Conservation (phyloP, 1,139 yeast species). For the Wickerhamomyces sp. region DNA sequence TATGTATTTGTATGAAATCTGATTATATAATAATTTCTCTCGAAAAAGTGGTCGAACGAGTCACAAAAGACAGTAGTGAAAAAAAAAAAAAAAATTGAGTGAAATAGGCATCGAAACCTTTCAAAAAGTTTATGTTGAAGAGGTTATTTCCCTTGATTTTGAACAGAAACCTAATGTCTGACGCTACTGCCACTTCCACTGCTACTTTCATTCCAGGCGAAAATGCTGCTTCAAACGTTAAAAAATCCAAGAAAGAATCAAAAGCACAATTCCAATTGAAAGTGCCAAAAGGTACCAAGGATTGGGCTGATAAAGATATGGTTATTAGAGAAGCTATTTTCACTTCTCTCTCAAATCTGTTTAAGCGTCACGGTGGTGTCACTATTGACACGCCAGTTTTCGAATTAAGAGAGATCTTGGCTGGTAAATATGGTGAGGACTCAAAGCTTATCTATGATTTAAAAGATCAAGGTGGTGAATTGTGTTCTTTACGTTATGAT, state of each 20-base stretch:
- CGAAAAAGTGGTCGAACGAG: too few relatives aligned
- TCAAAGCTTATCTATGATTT: slow-evolving; percentile 91
- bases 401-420: slow-evolving; percentile 87
- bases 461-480: slow-evolving; percentile 98
- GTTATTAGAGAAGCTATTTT: slow-evolving; percentile 86
- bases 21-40: too few relatives aligned
- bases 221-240: slow-evolving; percentile 8
- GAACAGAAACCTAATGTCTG: slow-evolving; percentile 12
- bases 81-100: neutral
- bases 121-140: slow-evolving; percentile 6
- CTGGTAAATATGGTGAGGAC: slow-evolving; percentile 98
- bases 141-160: slow-evolving; percentile 4
- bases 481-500: slow-evolving; percentile 91
- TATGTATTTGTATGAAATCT: too few relatives aligned
- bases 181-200: slow-evolving; percentile 11
- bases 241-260: slow-evolving; percentile 25
- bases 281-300: slow-evolving; percentile 96
- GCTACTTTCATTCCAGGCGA: too few relatives aligned
- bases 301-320: slow-evolving; percentile 98
- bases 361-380: slow-evolving; percentile 95
- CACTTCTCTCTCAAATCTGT: slow-evolving; percentile 60
- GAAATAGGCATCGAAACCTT: neutral
- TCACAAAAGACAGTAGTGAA: too few relatives aligned
- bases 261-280: slow-evolving; percentile 65
- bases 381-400: slow-evolving; percentile 98